phyloP scores from a whole-genome alignment of 495 filamentous ascomycete species.

The Penicillium waksmanii region DNA sequence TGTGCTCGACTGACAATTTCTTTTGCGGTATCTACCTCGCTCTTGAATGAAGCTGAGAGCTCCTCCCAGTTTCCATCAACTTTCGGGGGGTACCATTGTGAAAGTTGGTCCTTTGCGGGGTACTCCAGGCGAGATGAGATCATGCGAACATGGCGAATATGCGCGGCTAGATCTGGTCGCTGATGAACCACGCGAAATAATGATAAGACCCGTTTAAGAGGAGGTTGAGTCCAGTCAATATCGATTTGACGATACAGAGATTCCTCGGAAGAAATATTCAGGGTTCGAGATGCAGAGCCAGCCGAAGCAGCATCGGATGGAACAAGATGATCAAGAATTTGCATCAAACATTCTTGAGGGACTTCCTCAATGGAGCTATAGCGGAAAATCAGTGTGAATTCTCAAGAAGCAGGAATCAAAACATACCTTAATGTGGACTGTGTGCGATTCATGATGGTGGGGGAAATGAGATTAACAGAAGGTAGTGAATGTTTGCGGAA shows the following conservation, averaged over 20 bases:
- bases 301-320: neutral
- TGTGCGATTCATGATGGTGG: neutral
- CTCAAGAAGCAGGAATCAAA: neutral
- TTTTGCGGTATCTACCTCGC: neutral
- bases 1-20: slow-evolving; percentile 1
- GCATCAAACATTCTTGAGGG: slow-evolving; percentile 8
- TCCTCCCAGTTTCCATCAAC: neutral
- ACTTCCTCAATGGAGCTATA: neutral
- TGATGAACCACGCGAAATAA: neutral
- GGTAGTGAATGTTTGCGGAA: neutral
- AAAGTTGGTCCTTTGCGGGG: neutral
- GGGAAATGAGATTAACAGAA: neutral
- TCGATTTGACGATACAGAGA: slow-evolving; percentile 1
- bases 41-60: slow-evolving; percentile 1
- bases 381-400: neutral
- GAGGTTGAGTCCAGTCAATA: neutral
- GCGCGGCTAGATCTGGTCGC: slow-evolving; percentile 4
- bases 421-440: neutral
- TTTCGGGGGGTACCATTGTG: neutral
- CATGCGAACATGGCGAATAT: slow-evolving; percentile 1
- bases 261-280: neutral
- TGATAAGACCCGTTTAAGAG: neutral
- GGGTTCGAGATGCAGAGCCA: neutral
- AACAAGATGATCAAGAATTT: slow-evolving; percentile 1
- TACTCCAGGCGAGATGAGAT: neutral